These are phyloP conservation scores for Paraleonurus japonicus DNA, from an alignment of 257 asterid species.

Conservation along the genomic window DNA sequence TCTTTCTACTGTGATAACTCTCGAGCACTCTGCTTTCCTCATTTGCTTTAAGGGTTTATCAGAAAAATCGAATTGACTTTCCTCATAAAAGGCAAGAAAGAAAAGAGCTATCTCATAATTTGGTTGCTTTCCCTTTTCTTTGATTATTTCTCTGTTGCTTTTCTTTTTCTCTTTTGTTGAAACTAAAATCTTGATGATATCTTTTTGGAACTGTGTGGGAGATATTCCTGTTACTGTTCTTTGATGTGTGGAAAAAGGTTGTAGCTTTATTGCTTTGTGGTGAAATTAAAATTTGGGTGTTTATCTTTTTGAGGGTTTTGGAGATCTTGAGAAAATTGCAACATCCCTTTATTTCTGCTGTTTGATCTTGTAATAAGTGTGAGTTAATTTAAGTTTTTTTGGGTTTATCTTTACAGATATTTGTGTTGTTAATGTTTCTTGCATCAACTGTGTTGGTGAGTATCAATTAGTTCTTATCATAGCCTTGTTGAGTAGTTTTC, in stretches of 20 bases:
- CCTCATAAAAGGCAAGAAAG: conserved; percentile 30
- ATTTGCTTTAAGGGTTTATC: conserved; percentile 30
- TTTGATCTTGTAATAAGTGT: conserved; percentile 23
- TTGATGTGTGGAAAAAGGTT: conserved; percentile 40
- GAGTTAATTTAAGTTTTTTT: background rate
- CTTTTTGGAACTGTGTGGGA: conserved; percentile 23
- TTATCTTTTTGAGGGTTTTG: conserved; percentile 26
- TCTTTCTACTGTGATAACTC: conserved; percentile 33
- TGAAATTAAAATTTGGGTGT: conserved; percentile 32
- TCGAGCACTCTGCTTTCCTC: conserved; percentile 38
- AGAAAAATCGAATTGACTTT: conserved; percentile 40
- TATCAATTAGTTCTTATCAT: background rate
- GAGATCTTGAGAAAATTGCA: conserved; percentile 25
- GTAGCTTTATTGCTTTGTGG: conserved; percentile 46
- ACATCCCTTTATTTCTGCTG: conserved; percentile 10
- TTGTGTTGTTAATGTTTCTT: conserved; percentile 12
- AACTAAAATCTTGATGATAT: conserved; percentile 25
- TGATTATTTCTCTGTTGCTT: background rate
- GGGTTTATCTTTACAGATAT: background rate
- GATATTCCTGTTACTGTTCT: conserved; percentile 23
- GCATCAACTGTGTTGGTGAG: conserved; percentile 13
- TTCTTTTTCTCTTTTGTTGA: conserved; percentile 19
- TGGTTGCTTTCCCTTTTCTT: background rate
- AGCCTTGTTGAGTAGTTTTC: conserved; percentile 2
- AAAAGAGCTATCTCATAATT: conserved; percentile 16